A percentile compares a stretch with the other conserved stretches of the same genome.
phyloP scores from a whole-genome alignment of 345 rosid species.

The Ricinus communis region DNA sequence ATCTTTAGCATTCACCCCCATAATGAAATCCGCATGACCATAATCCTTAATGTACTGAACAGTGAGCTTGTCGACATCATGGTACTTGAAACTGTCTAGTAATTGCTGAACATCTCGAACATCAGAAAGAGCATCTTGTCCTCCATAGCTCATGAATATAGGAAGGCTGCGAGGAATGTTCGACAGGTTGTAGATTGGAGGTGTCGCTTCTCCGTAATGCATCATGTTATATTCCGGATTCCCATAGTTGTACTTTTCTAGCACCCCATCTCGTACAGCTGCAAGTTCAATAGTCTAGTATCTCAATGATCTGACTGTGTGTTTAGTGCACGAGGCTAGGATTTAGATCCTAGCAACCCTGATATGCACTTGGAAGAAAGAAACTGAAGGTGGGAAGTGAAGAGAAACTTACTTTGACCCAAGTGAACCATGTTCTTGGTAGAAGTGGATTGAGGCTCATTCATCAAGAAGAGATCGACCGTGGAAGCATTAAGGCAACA shows the following conservation, averaged over 20 bases:
- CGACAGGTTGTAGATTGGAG: constrained; percentile 75
- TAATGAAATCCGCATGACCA: constrained; percentile 86
- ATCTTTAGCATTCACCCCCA: constrained; percentile 83
- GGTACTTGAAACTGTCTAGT: constrained; percentile 62
- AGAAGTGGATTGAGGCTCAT: constrained; percentile 81
- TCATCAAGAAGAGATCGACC: constrained; percentile 46
- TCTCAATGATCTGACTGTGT: too few species aligned
- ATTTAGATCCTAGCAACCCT: too few species aligned
- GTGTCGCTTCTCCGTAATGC: constrained; percentile 59
- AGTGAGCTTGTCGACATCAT: constrained; percentile 55
- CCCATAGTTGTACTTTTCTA: constrained; percentile 79
- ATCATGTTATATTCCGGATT: constrained; percentile 40
- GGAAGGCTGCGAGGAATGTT: constrained; percentile 69
- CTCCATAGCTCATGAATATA: constrained; percentile 75
- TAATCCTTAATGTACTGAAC: constrained; percentile 64
- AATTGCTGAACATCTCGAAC: constrained; percentile 56
- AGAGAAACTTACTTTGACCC: constrained; percentile 72
- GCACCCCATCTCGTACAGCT: constrained; percentile 61
- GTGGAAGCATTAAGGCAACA: constrained; percentile 85
- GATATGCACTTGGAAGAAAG: too few species aligned
- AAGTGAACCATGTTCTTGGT: constrained; percentile 84
- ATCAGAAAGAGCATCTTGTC: constrained; percentile 65
- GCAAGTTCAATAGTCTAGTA: constrained; percentile 24
- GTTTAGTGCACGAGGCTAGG: too few species aligned
- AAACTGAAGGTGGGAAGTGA: too few species aligned